phyloP scores from a whole-genome alignment of 1,139 yeast species.

The Blastobotrys apis region DNA sequence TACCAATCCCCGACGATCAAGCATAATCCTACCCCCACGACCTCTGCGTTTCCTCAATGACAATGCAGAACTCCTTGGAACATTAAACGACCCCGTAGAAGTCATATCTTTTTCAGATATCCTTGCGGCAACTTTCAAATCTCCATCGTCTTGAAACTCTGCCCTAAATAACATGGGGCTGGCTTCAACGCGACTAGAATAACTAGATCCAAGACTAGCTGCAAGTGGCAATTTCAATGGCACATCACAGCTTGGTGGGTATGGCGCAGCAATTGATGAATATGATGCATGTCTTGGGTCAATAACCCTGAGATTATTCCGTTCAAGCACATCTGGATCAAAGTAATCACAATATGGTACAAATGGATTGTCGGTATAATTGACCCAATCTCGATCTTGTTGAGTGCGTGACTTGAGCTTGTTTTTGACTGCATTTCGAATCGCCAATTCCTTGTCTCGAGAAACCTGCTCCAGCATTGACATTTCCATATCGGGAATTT shows the following conservation, averaged over 20 bases:
- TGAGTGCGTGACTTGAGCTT: conserved; percentile 70
- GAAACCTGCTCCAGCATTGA: conserved; percentile 75
- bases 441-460: conserved; percentile 71
- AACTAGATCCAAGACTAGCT: conserved; percentile 28
- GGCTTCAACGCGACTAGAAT: conserved; percentile 29
- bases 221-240: conserved; percentile 30
- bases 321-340: conserved; percentile 38
- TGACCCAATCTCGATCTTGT: conserved; percentile 70
- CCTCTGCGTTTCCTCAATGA: conserved; percentile 74
- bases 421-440: conserved; percentile 76
- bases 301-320: conserved; percentile 39
- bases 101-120: conserved; percentile 27
- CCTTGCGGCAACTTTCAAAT: conserved; percentile 23
- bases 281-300: conserved; percentile 69
- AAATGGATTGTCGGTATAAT: conserved; percentile 85
- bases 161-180: conserved; percentile 28
- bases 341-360: conserved; percentile 79
- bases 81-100: conserved; percentile 23
- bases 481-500: conserved; percentile 88
- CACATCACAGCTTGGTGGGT: conserved; percentile 55
- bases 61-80: conserved; percentile 34
- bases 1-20: conserved; percentile 61
- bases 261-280: conserved; percentile 72
- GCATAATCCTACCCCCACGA: conserved; percentile 62
- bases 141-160: conserved; percentile 19